These are phyloP conservation scores for Liquidambar formosana DNA, from an alignment of 164 flowering plant genomes.

Conservation along the genomic window DNA sequence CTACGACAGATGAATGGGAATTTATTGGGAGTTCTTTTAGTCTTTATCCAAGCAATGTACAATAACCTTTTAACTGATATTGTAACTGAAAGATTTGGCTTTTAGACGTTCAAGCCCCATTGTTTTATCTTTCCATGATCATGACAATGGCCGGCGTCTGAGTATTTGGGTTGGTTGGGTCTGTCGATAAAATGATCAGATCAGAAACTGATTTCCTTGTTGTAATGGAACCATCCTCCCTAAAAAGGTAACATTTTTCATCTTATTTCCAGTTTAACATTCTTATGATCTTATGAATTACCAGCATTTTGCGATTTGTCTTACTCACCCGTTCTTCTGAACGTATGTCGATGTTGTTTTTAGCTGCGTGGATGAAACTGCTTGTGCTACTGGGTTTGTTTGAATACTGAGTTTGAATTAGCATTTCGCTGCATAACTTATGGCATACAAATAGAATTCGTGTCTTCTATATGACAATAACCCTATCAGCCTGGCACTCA, in stretches of 20 bases:
- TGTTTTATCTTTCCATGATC: conserved; percentile 11
- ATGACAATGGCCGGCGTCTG: background rate
- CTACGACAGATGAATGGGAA: conserved; percentile 24
- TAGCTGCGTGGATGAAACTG: background rate
- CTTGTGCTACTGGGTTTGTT: background rate
- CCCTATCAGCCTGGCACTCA: background rate
- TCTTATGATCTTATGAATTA: background rate
- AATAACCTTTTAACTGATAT: conserved; percentile 44
- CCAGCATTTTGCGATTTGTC: conserved; percentile 1
- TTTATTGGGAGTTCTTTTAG: conserved; percentile 28
- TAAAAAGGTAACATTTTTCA: conserved; percentile 7
- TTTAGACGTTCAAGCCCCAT: conserved; percentile 26
- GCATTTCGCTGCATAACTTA: background rate
- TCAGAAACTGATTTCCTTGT: conserved; percentile 1
- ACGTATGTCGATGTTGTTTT: background rate
- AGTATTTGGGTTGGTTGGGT: conserved; percentile 25
- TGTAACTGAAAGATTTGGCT: conserved; percentile 32
- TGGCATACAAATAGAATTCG: background rate
- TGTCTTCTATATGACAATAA: background rate
- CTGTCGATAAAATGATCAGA: conserved; percentile 4
- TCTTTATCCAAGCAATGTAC: conserved; percentile 41
- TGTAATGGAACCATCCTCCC: conserved; percentile 21
- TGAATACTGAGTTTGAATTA: background rate
- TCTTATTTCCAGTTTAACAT: background rate
- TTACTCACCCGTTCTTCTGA: background rate